These are phyloP conservation scores for Blastomyces emzantsi DNA, from an alignment of 2,329 filamentous ascomycete species.

Conservation along the genomic window DNA sequence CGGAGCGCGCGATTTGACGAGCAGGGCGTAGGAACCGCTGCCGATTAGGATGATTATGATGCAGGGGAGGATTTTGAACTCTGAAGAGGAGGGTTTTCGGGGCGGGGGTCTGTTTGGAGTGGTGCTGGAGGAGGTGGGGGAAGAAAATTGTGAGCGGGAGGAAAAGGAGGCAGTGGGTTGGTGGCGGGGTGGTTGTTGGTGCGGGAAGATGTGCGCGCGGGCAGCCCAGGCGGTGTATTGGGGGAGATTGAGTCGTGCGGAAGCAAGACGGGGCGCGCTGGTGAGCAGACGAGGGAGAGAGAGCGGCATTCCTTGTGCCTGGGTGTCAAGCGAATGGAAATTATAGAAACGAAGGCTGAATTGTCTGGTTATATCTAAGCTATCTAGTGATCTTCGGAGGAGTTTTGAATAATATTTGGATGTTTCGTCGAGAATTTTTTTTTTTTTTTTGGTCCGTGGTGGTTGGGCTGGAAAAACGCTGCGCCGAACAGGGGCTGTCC, in stretches of 20 bases:
- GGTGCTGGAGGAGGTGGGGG: constrained; percentile 16
- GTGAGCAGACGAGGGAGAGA: neutral
- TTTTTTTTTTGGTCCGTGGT: neutral
- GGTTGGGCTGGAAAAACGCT: neutral
- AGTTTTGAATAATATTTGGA: too few relatives aligned
- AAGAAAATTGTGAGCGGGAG: neutral
- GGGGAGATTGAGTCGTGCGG: neutral
- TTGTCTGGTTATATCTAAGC: neutral
- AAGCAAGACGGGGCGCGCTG: neutral
- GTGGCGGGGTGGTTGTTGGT: neutral
- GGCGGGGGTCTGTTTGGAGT: constrained; percentile 21
- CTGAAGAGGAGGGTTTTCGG: constrained; percentile 24
- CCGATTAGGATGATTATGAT: constrained; percentile 40
- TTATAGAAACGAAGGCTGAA: neutral
- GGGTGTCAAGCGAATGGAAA: neutral
- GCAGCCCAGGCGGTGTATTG: neutral
- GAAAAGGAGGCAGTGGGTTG: neutral
- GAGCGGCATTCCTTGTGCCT: neutral
- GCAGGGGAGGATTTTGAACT: constrained; percentile 37
- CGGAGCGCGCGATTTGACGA: constrained; percentile 42
- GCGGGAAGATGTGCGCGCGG: neutral
- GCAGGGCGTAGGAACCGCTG: constrained; percentile 42
- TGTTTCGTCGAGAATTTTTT: neutral
- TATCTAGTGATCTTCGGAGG: neutral
- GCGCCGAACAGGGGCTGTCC: neutral